Conservation (phyloP, 805 yeast genomes). For the Wickerhamomyces subpelliculosus region DNA sequence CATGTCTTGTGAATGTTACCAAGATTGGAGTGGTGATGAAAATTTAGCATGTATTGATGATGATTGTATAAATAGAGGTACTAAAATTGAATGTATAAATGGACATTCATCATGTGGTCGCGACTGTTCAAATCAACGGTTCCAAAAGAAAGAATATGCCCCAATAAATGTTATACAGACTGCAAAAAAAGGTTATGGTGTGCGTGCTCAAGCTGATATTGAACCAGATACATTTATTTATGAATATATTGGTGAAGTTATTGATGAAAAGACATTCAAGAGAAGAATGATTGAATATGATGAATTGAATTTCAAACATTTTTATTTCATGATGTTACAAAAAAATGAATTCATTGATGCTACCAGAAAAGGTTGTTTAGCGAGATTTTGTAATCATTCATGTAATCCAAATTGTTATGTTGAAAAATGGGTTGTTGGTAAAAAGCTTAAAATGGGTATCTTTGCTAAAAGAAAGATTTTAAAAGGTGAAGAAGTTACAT, state of each 20-base stretch:
- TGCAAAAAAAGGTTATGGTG: slow-evolving; percentile 83
- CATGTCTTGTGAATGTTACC: slow-evolving; percentile 88
- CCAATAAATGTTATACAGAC: slow-evolving; percentile 77
- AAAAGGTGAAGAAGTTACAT: slow-evolving; percentile 83
- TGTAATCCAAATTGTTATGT: slow-evolving; percentile 93
- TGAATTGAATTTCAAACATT: slow-evolving; percentile 61
- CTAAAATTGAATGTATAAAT: slow-evolving; percentile 85
- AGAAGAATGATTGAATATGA: slow-evolving; percentile 72
- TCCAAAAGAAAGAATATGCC: slow-evolving; percentile 72
- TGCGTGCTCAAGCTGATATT: slow-evolving; percentile 59
- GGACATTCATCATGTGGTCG: slow-evolving; percentile 65
- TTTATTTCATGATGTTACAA: slow-evolving; percentile 93
- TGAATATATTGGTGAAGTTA: slow-evolving; percentile 93
- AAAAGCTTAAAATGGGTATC: slow-evolving; percentile 87
- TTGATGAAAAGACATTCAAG: slow-evolving; percentile 72
- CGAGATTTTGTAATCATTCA: slow-evolving; percentile 91
- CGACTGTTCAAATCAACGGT: slow-evolving; percentile 80
- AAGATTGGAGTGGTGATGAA: slow-evolving; percentile 35
- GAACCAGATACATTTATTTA: slow-evolving; percentile 66
- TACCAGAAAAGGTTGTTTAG: slow-evolving; percentile 79
- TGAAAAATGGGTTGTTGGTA: slow-evolving; percentile 96
- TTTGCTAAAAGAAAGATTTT: slow-evolving; percentile 72
- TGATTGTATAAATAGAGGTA: slow-evolving; percentile 86
- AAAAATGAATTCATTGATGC: slow-evolving; percentile 94
- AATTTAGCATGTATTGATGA: slow-evolving; percentile 78